Evolutionary conservation across 345 rosid genomes (phyloP).

Genomic region (Melaleuca quinquenervia): DNA sequence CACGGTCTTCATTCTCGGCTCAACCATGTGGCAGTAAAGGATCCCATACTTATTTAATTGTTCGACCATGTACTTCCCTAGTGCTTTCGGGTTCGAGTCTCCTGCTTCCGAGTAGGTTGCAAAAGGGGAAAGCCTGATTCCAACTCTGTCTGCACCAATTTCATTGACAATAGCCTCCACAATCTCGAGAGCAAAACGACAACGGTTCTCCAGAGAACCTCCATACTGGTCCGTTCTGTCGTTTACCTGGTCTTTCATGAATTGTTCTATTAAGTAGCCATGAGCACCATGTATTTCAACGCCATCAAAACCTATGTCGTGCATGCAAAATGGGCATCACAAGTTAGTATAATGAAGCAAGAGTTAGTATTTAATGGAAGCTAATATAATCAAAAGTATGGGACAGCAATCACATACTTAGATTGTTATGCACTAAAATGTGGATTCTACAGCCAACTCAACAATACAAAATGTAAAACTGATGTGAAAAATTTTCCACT

Average conservation of each 20-base stretch:
- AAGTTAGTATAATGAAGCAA: not conserved
- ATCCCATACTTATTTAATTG: conserved; percentile 44
- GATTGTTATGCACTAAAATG: not conserved
- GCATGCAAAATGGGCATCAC: not conserved
- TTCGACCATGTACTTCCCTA: conserved; percentile 51
- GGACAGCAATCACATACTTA: not conserved
- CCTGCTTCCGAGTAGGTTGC: conserved; percentile 36
- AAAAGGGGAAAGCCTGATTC: conserved; percentile 57
- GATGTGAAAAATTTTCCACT: not conserved
- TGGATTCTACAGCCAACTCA: not conserved
- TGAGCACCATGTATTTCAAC: conserved; percentile 81
- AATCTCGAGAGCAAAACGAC: conserved; percentile 49
- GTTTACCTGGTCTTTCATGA: conserved; percentile 64
- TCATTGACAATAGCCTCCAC: conserved; percentile 55
- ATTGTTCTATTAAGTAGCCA: conserved; percentile 59
- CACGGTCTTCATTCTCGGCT: conserved; percentile 38
- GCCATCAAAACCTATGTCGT: conserved; percentile 48
- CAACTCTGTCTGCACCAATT: conserved; percentile 68
- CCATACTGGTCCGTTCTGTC: conserved; percentile 65
- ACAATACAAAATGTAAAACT: not conserved
- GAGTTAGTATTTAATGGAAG: not conserved
- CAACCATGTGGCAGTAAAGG: conserved; percentile 63
- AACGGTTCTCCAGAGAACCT: conserved; percentile 57
- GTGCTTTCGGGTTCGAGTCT: conserved; percentile 53
- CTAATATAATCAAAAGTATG: not conserved